These are phyloP conservation scores for Lentithecium fluviatile DNA, from an alignment of 495 filamentous ascomycete genomes.

Conservation along the genomic window DNA sequence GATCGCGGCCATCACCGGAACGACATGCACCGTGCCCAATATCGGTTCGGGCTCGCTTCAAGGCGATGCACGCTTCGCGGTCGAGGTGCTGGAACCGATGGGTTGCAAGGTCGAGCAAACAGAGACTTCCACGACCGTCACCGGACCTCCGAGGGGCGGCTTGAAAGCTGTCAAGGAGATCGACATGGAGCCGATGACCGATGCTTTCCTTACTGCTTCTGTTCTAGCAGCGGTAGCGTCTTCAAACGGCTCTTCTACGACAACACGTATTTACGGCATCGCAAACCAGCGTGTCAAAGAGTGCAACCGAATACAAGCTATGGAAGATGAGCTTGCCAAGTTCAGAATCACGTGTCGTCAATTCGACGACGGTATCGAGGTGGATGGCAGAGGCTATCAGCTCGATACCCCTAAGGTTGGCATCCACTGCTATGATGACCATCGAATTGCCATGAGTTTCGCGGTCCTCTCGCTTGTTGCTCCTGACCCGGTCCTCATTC, in stretches of 20 bases:
- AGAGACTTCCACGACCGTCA: constrained; percentile 84
- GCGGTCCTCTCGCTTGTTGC: constrained; percentile 78
- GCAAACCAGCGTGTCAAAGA: constrained; percentile 99
- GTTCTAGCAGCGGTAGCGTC: constrained; percentile 90
- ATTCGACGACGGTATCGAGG: constrained; percentile 81
- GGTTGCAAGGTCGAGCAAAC: constrained; percentile 87
- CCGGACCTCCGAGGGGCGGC: constrained; percentile 71
- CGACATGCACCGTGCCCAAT: constrained; percentile 92
- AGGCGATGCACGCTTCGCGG: constrained; percentile 92
- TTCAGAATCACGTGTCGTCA: constrained; percentile 87
- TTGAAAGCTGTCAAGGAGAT: constrained; percentile 72
- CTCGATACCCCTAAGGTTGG: constrained; percentile 55
- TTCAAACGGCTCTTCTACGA: constrained; percentile 49
- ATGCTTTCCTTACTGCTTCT: constrained; percentile 94
- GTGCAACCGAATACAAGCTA: constrained; percentile 93
- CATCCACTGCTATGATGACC: constrained; percentile 94
- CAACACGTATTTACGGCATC: constrained; percentile 87
- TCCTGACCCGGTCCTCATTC: constrained; percentile 73
- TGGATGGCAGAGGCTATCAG: constrained; percentile 41
- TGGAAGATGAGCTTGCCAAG: constrained; percentile 95
- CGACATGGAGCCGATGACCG: constrained; percentile 99
- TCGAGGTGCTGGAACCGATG: constrained; percentile 90
- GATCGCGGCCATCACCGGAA: constrained; percentile 91
- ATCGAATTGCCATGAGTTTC: constrained; percentile 98
- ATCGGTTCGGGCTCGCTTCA: constrained; percentile 90